Evolutionary conservation across 2,329 filamentous ascomycete genomes (phyloP).

Genomic region (Ilyonectria destructans): DNA sequence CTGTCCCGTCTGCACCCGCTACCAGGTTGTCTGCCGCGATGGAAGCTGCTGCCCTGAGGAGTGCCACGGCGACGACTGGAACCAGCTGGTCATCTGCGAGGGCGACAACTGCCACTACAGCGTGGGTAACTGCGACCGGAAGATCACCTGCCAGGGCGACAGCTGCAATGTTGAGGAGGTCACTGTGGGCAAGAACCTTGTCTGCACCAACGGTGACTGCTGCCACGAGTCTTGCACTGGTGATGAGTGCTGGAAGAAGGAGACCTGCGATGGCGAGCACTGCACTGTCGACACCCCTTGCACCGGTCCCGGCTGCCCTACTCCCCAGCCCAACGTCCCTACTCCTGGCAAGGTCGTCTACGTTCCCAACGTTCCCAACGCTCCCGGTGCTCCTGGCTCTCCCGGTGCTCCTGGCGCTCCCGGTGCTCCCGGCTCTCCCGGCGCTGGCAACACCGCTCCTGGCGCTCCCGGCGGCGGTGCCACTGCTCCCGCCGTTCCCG

Average conservation of each 20-base stretch:
- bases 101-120: slow-evolving; percentile 51
- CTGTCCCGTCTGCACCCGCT: slow-evolving; percentile 49
- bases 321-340: slow-evolving; percentile 23
- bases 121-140: slow-evolving; percentile 46
- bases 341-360: slow-evolving; percentile 18
- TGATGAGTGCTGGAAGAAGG: slow-evolving; percentile 52
- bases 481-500: too few species aligned
- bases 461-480: too few species aligned
- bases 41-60: slow-evolving; percentile 52
- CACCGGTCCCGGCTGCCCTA: slow-evolving; percentile 47
- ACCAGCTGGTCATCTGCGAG: slow-evolving; percentile 54
- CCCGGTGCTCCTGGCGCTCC: background rate
- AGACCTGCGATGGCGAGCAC: slow-evolving; percentile 53
- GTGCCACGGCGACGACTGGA: slow-evolving; percentile 47
- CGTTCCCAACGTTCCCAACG: slow-evolving; percentile 1
- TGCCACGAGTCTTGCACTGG: slow-evolving; percentile 47
- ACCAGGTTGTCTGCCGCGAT: slow-evolving; percentile 54
- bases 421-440: background rate
- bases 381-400: background rate
- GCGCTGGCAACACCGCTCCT: too few species aligned
- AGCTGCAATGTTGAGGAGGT: slow-evolving; percentile 48
- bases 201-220: slow-evolving; percentile 55
- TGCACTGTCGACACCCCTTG: slow-evolving; percentile 51
- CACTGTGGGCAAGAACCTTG: slow-evolving; percentile 52
- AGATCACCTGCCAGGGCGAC: slow-evolving; percentile 50